Base-by-base conservation (phyloP, 441 rosid genomes). In the Mallotus japonicus region DNA sequence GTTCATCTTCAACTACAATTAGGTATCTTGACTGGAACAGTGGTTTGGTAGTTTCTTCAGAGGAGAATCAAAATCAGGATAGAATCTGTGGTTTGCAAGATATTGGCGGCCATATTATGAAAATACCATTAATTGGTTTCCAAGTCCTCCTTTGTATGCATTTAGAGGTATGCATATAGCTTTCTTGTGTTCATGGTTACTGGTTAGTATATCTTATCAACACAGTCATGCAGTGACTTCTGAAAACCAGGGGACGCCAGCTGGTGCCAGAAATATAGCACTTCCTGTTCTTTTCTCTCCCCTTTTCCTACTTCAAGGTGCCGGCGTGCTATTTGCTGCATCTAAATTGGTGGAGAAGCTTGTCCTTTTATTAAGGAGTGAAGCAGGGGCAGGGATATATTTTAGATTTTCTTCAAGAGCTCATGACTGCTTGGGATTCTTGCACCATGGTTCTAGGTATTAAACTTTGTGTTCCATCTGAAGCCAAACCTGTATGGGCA, bases 401-500 rank as follows among this genome's bases (percentile, higher is more conserved):
- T 90, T 89, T 79, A 83, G 90, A 75, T 78, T 87, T 83, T 88
- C 95, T 17, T 83, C 96, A 37, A 74, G 84, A 79, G 88, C 82
- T 77, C 93, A 90, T 78, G 96, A 93, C 76, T 95, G 89, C 86
- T 78, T 93, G 69, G 95, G 87, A 59, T 91, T 95, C 84, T 82
- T 90, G 83, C 96, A 91, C 83, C 99, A 91, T 84, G 99, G 99
- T 70, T 90, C 99, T 74, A 92, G 99, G 99, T 95, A 85, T 79
- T 73, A 72, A 54, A 37, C 49, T 62, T 78, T 72, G 56, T 56
- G 62, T 71, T 64, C 53, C 59, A 58, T 65, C 44, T 49, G 60
- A 67, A 22, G 67, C 12, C 37, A 69, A 65, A 58, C 17, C 37
- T 62, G 7, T 19, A 20, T 28, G 14, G 67, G 49, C 49, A 73